Percentiles rank a stretch among this genome's conserved stretches.
Evolutionary conservation across 352 stramenopile genomes (phyloP).

Genomic region (Hyphochytrium catenoides): DNA sequence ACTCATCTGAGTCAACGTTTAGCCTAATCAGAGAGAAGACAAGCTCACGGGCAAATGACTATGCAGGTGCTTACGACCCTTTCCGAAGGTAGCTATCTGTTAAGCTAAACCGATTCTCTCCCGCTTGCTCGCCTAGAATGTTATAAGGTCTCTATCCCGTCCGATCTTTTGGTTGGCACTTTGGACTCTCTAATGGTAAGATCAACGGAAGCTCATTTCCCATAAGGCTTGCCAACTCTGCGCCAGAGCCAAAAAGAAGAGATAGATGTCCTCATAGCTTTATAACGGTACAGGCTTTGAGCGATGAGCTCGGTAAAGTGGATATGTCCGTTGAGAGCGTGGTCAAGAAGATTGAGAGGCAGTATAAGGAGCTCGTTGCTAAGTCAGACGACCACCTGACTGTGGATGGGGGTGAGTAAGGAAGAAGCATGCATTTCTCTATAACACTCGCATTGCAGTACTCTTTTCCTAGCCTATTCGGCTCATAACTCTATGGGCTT

Average conservation of each 20-base stretch:
- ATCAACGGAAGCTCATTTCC: not conserved
- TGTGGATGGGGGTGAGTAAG: conserved; percentile 33
- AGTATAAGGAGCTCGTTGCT: conserved; percentile 75
- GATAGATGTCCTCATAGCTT: not conserved
- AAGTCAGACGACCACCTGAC: conserved; percentile 52
- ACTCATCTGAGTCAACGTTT: conserved; percentile 52
- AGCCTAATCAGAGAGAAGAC: conserved; percentile 56
- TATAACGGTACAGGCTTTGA: conserved; percentile 22
- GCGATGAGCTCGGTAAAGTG: conserved; percentile 85
- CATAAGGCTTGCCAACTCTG: not conserved
- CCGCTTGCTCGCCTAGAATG: conserved; percentile 17
- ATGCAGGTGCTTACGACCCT: conserved; percentile 17
- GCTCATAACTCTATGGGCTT: too few species aligned
- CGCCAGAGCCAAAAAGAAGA: not conserved
- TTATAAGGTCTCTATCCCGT: conserved; percentile 65
- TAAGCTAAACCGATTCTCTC: not conserved
- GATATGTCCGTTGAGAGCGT: conserved; percentile 80
- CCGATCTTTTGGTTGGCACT: conserved; percentile 83
- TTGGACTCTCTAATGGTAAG: conserved; percentile 87
- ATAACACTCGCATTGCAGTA: not conserved
- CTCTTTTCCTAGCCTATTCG: not conserved
- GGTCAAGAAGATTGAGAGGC: conserved; percentile 89
- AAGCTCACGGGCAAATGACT: conserved; percentile 45
- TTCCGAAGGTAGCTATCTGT: conserved; percentile 1
- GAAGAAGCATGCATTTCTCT: not conserved